Conservation (phyloP, 208 protist species). For the Trypanosoma scelopori region DNA sequence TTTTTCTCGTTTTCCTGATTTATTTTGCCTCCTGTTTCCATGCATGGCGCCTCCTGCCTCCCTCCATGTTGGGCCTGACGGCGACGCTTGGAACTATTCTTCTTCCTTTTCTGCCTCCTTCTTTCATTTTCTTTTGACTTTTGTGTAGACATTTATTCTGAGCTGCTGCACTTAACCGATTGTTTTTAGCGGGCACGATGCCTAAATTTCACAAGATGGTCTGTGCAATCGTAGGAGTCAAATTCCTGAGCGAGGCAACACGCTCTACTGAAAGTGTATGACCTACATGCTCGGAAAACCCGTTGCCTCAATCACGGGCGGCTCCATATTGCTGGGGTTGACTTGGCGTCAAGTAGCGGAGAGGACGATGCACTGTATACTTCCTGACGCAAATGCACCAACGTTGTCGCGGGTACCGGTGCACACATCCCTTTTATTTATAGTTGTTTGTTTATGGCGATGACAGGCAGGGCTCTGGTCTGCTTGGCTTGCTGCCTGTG, state of each 20-base stretch:
- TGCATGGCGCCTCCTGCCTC: too few relatives aligned
- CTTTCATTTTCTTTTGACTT: conserved; percentile 5
- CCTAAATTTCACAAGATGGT: too few relatives aligned
- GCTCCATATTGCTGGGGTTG: conserved; percentile 14
- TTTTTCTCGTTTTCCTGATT: conserved; percentile 2
- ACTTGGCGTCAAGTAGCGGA: conserved; percentile 23
- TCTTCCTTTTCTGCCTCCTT: conserved; percentile 1
- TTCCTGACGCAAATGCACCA: conserved; percentile 1
- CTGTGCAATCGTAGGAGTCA: too few relatives aligned
- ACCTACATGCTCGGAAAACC: conserved; percentile 21
- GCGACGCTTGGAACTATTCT: not conserved
- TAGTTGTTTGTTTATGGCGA: conserved; percentile 3
- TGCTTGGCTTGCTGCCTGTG: not conserved
- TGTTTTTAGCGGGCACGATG: too few relatives aligned
- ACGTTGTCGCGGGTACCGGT: too few relatives aligned
- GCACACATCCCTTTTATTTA: not conserved
- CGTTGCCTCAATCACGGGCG: conserved; percentile 32
- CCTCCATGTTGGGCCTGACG: too few relatives aligned
- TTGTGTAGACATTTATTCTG: not conserved
- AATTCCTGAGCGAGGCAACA: too few relatives aligned
- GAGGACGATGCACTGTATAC: conserved; percentile 15
- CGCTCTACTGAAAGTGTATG: too few relatives aligned
- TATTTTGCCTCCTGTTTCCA: not conserved
- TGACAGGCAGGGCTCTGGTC: not conserved
- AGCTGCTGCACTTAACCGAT: too few relatives aligned